These are phyloP conservation scores for Nothomitra cinnamomea DNA, from an alignment of 2,329 filamentous ascomycete species.

Conservation along the genomic window DNA sequence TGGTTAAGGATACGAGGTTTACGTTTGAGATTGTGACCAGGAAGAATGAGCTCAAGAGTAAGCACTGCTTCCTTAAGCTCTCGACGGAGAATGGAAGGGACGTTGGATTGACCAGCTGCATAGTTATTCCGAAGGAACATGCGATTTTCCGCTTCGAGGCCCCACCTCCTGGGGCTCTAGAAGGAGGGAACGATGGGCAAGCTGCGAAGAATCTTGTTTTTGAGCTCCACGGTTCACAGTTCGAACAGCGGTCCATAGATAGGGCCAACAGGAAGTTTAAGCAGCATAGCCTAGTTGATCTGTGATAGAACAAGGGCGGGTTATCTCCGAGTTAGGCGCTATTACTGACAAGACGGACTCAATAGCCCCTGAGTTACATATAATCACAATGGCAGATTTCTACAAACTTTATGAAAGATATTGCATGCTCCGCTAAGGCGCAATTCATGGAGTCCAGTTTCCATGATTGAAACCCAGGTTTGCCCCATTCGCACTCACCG, in stretches of 20 bases:
- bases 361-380: too few species aligned
- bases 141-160: conserved; percentile 69
- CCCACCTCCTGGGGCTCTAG: conserved; percentile 24
- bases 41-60: conserved; percentile 51
- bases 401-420: too few species aligned
- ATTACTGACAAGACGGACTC: too few species aligned
- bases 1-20: conserved; percentile 75
- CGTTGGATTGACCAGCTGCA: not conserved
- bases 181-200: conserved; percentile 9
- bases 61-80: conserved; percentile 13
- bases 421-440: too few species aligned
- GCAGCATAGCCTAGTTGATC: conserved; percentile 55
- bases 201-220: conserved; percentile 42
- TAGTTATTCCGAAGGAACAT: conserved; percentile 71
- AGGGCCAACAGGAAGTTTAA: conserved; percentile 87
- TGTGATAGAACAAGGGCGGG: conserved; percentile 32
- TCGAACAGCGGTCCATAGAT: conserved; percentile 67
- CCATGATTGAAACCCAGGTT: too few species aligned
- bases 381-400: too few species aligned
- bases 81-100: conserved; percentile 2
- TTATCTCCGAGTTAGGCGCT: too few species aligned
- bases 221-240: conserved; percentile 76
- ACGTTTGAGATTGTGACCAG: conserved; percentile 70
- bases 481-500: too few species aligned
- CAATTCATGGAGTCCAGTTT: too few species aligned